These are phyloP conservation scores for Salix suchowensis DNA, from an alignment of 345 rosid species.

Conservation along the genomic window DNA sequence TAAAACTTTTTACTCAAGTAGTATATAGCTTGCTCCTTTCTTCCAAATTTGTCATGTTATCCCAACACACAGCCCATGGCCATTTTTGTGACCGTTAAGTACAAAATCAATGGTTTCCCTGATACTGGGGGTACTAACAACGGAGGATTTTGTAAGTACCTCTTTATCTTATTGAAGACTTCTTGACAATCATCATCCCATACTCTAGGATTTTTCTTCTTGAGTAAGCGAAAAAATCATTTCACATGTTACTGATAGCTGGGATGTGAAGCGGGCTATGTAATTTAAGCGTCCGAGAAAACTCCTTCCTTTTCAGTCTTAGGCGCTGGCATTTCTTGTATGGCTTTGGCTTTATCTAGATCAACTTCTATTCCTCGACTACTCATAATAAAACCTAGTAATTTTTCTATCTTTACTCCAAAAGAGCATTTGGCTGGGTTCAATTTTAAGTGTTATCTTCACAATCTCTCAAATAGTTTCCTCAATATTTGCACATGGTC, in stretches of 20 bases:
- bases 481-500: too few relatives aligned
- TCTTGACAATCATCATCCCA: background rate
- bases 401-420: background rate
- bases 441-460: fast-evolving
- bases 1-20: background rate
- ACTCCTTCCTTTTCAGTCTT: background rate
- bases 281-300: background rate
- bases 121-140: background rate
- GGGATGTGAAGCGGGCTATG: background rate
- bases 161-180: background rate
- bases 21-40: background rate
- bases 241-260: background rate
- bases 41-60: background rate
- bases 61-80: background rate
- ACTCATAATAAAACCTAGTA: background rate
- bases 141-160: background rate
- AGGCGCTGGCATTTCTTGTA: background rate
- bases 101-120: background rate
- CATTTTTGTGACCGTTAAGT: fast-evolving
- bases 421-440: background rate
- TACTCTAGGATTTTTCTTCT: background rate
- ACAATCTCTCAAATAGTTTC: too few relatives aligned
- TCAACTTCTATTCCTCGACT: background rate
- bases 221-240: background rate
- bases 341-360: background rate